These are phyloP conservation scores for Euryodendron excelsum DNA, from an alignment of 148 eudicot species.

Conservation along the genomic window DNA sequence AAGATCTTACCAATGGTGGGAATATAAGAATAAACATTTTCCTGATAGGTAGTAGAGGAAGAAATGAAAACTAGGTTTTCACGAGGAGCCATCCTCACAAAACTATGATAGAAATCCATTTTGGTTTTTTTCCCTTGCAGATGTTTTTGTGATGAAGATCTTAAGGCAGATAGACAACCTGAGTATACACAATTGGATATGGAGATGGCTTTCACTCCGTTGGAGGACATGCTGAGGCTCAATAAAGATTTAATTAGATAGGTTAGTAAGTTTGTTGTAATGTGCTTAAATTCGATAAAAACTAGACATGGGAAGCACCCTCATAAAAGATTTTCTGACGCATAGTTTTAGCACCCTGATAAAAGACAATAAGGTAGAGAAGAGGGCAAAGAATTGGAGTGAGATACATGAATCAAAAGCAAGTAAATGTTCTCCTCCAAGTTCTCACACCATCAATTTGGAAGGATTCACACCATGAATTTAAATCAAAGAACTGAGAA, in stretches of 20 bases:
- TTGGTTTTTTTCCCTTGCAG: slow-evolving; percentile 32
- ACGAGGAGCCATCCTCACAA: neutral
- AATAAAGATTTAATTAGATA: slow-evolving; percentile 95
- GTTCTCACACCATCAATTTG: neutral
- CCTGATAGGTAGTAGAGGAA: neutral
- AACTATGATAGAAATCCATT: slow-evolving; percentile 3
- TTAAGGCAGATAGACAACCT: slow-evolving; percentile 98
- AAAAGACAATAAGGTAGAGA: neutral
- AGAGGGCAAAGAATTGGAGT: neutral
- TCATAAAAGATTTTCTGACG: too few relatives aligned
- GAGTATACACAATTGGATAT: slow-evolving; percentile 96
- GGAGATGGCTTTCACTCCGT: slow-evolving; percentile 91
- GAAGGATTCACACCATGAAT: neutral
- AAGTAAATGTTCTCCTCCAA: neutral
- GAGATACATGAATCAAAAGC: neutral
- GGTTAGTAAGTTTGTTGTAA: slow-evolving; percentile 39
- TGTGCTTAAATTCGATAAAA: slow-evolving; percentile 5
- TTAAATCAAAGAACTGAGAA: neutral
- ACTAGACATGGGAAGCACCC: neutral
- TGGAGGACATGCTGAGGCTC: slow-evolving; percentile 89
- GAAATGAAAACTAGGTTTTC: neutral
- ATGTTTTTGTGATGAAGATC: slow-evolving; percentile 97
- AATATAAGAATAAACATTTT: neutral
- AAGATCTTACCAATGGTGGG: too few relatives aligned
- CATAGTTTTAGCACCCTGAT: too few relatives aligned